Evolutionary conservation across 257 asterid species (phyloP), one percentile per base, ranked within the genome.

Genomic region (Linaria vulgaris): DNA sequence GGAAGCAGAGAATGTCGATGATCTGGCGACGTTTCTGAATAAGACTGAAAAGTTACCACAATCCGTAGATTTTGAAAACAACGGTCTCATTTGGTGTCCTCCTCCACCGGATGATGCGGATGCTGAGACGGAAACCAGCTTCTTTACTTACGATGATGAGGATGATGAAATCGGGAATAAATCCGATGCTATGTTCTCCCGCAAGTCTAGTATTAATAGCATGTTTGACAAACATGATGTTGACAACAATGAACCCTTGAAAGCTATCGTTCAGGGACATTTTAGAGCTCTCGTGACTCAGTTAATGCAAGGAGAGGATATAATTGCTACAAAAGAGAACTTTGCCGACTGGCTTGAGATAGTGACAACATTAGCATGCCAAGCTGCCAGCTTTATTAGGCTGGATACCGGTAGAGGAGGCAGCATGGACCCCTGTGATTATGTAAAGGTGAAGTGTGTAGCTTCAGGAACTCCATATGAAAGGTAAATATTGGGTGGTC

Each of bases 351-450:
- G 99, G 99, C 75, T 94, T 22, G 92, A 90, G 53, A 70, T 90
- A 67, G 71, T 94, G 63, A 84, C 88, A 37, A 30, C 75, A 46
- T 46, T 94, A 38, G 84, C 96, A 16, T 85, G 95, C 96, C 96
- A 83, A 78, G 90, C 97, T 45, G 99, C 97, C 37, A 90, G 80
- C 51, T 90, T 73, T 69, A 80, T 94, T 71, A 94, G 79, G 82
- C 99, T 96, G 1, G 88, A 94, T 80, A 84, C 92, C n/a, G 86
- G 88, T 73, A 76, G 78, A 75, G 99, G 96, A 60, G 99, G 97
- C 58, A 94, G 99, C 82, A 94, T 94, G 99, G 99, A 94, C 74
- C 99, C 99, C 0, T 83, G 84, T 53, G 85, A 90, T 66, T 94
- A 94, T 71, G 78, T 90, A 38, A 94, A 90, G 76, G 81, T 94